Evolutionary conservation across 108 stramenopile genomes (phyloP), one percentile per base, ranked within the genome.

Genomic region (Cylindrotheca closterium): DNA sequence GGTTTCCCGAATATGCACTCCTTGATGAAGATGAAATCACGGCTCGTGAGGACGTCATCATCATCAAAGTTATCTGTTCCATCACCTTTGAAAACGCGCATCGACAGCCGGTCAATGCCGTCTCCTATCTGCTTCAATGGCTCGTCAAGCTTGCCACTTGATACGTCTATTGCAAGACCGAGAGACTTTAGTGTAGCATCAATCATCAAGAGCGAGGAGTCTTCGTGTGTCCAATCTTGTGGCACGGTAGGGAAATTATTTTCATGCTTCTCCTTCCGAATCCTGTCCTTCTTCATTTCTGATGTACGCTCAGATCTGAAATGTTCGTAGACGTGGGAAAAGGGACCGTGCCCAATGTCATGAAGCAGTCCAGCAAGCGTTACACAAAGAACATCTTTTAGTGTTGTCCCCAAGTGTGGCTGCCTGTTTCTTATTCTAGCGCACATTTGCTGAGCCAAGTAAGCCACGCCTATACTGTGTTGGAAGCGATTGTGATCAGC

Each of bases 291-390:
- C 34, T 56, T 51, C 25, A 67, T 23, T 10, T 67, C 54, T 17
- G 31, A 47, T 29, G 67, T 60, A 23, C 55, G 33, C 25, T 80
- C 79, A 46, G 51, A 58, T 17, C 62, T 55, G 51, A 74, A 65
- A 21, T 30, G 55, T 47, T 81, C 79, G 54, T 68, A 98, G 3
- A 92, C 37, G 77, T 98, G 97, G 15, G 79, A 81, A 72, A 70
- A 96, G 0, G 94, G 91, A 23, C 97, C 97, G 51, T 93, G 91
- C n/a, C 91, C 95, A 32, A 92, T 63, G 64, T 98, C 97, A 73
- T 98, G 97, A 24, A 84, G 60, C 54, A 96, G 66, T 1, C 95
- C 97, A 4, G 97, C 97, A 27, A 98, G 75, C 67, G 92, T 95
- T 50, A 96, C 93, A 74, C 96, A 96, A 19, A 89, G 63, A 17